Base-by-base conservation (phyloP, 306 rosid genomes). In the Lagenaria siceraria region DNA sequence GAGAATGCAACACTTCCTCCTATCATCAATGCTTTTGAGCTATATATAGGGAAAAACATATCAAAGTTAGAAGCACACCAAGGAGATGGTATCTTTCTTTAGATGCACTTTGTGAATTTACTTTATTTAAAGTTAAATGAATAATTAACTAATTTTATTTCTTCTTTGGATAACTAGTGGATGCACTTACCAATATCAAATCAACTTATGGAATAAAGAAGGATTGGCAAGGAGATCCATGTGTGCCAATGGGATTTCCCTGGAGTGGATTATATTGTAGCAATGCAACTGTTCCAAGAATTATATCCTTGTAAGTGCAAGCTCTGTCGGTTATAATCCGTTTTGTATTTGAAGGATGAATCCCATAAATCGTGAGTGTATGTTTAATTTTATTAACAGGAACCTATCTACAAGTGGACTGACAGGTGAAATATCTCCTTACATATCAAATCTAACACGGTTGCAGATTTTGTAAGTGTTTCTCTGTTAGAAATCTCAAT, bases 401-500 rank as follows among this genome's bases (percentile, higher is more conserved):
- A n/a, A 63, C 46, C 80, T 87, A 48, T 81, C 90, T 1, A 74
- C 88, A 0, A 81, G 87, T 79, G 85, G 85, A 74, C 29, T 89
- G 15, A 60, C 72, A 0, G 90, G 88, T 66, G 84, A 61, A 51
- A 86, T 89, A 63, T 9, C 77, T 64, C 53, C 77, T 14, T 55
- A 56, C 12, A 83, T 89, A 60, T 78, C 87, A 29, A 54, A 78
- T 13, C 86, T 89, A 35, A n/a, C 53, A 10, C 65, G 80, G 90
- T 48, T 89, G 19, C 73, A 84, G 17, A 29, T 36, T 36, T 74
- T 89, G 90, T 89, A 66, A 87, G 91, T 75, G 91, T 75, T 31
- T 76, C 61, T 33, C 70, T 33, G 42, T 13, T 62, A 31, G 10
- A 61, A 29, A 13, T 61, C 40, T 63, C 31, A 33, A 17, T 63